Conservation (phyloP, 805 yeast species). For the Kodamaea sagamina region DNA sequence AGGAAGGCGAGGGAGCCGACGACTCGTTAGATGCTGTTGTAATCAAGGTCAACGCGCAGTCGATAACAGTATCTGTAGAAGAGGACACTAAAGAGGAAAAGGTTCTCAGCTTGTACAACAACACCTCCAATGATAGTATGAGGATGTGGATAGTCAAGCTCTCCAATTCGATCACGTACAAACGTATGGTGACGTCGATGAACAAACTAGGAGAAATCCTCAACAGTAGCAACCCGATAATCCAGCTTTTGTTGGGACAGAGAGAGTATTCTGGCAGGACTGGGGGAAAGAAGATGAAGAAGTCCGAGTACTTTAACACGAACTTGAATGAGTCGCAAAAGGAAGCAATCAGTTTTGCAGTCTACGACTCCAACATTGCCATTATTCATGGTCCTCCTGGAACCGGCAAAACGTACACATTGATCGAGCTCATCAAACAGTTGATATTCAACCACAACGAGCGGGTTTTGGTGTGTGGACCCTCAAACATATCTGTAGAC, state of each 20-base stretch:
- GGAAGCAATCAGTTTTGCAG: slow-evolving; percentile 67
- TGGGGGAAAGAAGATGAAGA: slow-evolving; percentile 1
- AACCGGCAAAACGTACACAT: slow-evolving; percentile 79
- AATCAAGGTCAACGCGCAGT: slow-evolving; percentile 48
- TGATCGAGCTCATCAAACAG: slow-evolving; percentile 80
- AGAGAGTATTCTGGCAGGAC: slow-evolving; percentile 25
- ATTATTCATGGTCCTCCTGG: slow-evolving; percentile 84
- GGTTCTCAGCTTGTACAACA: slow-evolving; percentile 48
- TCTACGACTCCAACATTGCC: slow-evolving; percentile 53
- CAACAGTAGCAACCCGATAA: slow-evolving; percentile 28
- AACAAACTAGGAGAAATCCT: slow-evolving; percentile 55
- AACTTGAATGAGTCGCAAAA: slow-evolving; percentile 69
- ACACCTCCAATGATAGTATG: slow-evolving; percentile 35
- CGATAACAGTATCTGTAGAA: slow-evolving; percentile 61
- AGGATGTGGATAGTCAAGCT: slow-evolving; percentile 69
- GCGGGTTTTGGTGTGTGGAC: slow-evolving; percentile 85
- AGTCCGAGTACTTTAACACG: slow-evolving; percentile 40
- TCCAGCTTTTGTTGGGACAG: slow-evolving; percentile 51
- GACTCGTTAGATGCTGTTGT: slow-evolving; percentile 63
- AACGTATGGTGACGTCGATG: slow-evolving; percentile 78
- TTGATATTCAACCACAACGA: slow-evolving; percentile 46
- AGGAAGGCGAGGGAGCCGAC: slow-evolving; percentile 17
- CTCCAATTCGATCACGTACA: slow-evolving; percentile 69
- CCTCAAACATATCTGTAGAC: slow-evolving; percentile 91
- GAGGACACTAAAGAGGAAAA: slow-evolving; percentile 51